phyloP scores from a whole-genome alignment of 345 rosid species.

The Melaleuca quinquenervia region DNA sequence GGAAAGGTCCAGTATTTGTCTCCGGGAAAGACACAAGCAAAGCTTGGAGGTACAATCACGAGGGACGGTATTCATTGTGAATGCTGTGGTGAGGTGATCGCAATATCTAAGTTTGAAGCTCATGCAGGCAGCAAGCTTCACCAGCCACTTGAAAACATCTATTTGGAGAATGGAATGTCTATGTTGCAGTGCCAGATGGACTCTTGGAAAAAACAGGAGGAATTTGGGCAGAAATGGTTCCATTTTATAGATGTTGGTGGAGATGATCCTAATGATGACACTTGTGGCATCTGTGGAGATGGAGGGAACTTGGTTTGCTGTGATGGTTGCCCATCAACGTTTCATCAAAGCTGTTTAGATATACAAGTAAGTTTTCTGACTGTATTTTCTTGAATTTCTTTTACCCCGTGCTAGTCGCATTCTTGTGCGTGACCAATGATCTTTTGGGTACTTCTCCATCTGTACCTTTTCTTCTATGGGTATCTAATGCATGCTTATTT shows the following conservation, averaged over 20 bases:
- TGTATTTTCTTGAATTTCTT: neutral
- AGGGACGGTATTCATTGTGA: conserved; percentile 66
- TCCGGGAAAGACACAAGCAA: conserved; percentile 20
- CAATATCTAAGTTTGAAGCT: conserved; percentile 42
- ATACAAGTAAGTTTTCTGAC: conserved; percentile 39
- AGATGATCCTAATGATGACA: conserved; percentile 89
- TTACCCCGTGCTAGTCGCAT: neutral
- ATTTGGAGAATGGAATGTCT: conserved; percentile 53
- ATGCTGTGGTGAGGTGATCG: conserved; percentile 53
- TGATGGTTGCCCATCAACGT: conserved; percentile 93
- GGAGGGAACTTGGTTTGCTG: conserved; percentile 92
- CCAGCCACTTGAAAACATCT: conserved; percentile 47
- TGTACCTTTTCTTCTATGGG: neutral
- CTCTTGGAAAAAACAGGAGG: conserved; percentile 66
- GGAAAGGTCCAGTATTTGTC: conserved; percentile 51
- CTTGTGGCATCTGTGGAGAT: conserved; percentile 96
- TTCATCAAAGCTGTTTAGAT: conserved; percentile 80
- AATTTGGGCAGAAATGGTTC: conserved; percentile 35
- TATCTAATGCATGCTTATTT: neutral
- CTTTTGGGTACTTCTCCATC: neutral
- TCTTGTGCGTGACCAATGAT: neutral
- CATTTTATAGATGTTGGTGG: conserved; percentile 53
- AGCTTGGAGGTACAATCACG: conserved; percentile 36
- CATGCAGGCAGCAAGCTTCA: conserved; percentile 50
- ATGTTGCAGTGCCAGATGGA: conserved; percentile 62